Evolutionary conservation across 2,329 filamentous ascomycete genomes (phyloP).

Genomic region (Dendryphion nanum): DNA sequence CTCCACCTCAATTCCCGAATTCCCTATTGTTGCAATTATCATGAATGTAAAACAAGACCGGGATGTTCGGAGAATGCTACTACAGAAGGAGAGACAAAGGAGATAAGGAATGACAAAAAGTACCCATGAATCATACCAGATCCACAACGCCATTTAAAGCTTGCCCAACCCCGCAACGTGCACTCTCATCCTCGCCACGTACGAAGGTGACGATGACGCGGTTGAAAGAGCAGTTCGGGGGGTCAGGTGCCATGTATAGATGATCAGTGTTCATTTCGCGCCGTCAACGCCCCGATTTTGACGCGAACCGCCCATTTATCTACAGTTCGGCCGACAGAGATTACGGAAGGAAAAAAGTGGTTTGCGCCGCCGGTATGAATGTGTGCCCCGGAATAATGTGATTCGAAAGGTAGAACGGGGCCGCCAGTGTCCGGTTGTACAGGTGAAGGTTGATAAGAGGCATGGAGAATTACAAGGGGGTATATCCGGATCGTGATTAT

Average conservation of each 20-base stretch:
- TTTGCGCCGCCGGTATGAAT: slow-evolving; percentile 1
- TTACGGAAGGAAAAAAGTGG: slow-evolving; percentile 1
- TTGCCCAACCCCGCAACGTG: not conserved
- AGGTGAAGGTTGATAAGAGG: not conserved
- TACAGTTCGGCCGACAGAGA: slow-evolving; percentile 1
- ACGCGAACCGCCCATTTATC: slow-evolving; percentile 1
- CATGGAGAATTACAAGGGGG: slow-evolving; percentile 1
- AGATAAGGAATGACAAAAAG: not conserved
- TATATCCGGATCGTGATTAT: slow-evolving; percentile 1
- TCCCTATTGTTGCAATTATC: not conserved
- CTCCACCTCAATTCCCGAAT: not conserved
- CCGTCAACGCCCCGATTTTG: slow-evolving; percentile 1
- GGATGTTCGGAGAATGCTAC: not conserved
- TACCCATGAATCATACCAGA: not conserved
- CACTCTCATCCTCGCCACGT: not conserved
- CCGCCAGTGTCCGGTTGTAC: slow-evolving; percentile 1
- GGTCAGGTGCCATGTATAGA: too few relatives aligned
- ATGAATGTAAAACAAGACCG: not conserved
- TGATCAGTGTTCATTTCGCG: slow-evolving; percentile 1
- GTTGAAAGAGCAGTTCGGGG: not conserved
- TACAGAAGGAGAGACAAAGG: not conserved
- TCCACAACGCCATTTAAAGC: not conserved
- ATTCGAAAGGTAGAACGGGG: not conserved
- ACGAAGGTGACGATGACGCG: not conserved
- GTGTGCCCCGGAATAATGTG: not conserved